These are phyloP conservation scores for Fraxinus excelsior DNA, from an alignment of 257 asterid genomes.

Conservation along the genomic window DNA sequence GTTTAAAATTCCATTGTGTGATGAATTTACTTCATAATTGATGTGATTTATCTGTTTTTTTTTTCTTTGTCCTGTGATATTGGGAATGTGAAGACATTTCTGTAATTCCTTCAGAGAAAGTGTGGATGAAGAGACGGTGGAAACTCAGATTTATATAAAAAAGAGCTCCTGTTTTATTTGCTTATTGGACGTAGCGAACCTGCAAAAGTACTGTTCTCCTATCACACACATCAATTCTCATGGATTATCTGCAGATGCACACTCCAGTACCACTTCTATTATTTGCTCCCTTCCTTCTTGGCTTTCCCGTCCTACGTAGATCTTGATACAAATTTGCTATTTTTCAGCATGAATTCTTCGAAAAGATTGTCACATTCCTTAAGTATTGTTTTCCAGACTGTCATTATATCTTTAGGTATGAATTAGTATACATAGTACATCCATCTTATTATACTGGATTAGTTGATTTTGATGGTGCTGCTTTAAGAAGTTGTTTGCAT, in stretches of 20 bases:
- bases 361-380: neutral
- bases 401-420: neutral
- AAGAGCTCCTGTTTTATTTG: neutral
- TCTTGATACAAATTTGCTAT: neutral
- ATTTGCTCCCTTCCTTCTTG: constrained; percentile 2
- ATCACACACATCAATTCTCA: neutral
- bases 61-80: neutral
- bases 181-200: neutral
- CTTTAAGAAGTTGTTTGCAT: neutral
- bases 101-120: constrained; percentile 9
- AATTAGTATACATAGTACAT: neutral
- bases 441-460: neutral
- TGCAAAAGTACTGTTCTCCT: neutral
- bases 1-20: neutral
- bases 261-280: neutral
- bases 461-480: neutral
- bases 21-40: neutral
- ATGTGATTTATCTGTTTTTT: neutral
- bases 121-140: neutral
- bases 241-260: constrained; percentile 1
- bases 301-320: neutral
- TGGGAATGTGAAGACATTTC: neutral
- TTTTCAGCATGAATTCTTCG: neutral
- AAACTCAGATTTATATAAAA: neutral
- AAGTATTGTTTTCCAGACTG: constrained; percentile 13